These are phyloP conservation scores for Trichoderma polysporum DNA, from an alignment of 2,329 filamentous ascomycete species.

Conservation along the genomic window DNA sequence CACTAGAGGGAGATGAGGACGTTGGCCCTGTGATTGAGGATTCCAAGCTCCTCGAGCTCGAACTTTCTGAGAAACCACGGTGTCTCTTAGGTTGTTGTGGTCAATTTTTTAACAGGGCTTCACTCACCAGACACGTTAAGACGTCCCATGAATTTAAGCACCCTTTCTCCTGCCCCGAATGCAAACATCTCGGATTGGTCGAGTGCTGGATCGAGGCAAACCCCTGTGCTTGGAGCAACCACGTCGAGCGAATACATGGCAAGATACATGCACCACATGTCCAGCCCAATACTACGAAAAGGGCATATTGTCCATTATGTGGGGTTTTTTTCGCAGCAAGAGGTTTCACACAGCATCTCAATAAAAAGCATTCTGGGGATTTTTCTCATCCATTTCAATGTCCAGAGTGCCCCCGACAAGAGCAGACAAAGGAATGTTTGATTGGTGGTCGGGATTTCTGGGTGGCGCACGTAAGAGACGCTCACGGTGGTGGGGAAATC, in stretches of 20 bases:
- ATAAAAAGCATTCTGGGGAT: constrained; percentile 1
- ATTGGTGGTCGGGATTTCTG: neutral
- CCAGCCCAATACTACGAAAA: neutral
- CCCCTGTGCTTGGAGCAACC: neutral
- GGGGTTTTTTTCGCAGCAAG: neutral
- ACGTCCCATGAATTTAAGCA: neutral
- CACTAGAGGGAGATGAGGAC: neutral
- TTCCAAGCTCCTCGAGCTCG: neutral
- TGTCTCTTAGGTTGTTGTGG: neutral
- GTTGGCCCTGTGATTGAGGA: neutral
- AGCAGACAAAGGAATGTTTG: neutral
- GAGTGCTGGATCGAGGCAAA: neutral
- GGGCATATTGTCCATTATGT: constrained; percentile 8
- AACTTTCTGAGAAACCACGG: neutral
- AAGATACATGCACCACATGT: neutral
- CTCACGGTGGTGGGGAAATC: neutral
- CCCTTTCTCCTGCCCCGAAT: constrained; percentile 7
- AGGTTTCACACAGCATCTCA: constrained; percentile 3
- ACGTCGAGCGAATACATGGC: neutral
- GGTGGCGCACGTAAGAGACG: constrained; percentile 1
- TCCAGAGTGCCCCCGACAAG: neutral
- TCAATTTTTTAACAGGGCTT: constrained; percentile 1
- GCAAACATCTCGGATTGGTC: neutral
- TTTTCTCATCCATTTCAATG: constrained; percentile 2
- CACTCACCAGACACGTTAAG: constrained; percentile 5